Percentiles rank a stretch among this genome's conserved stretches.
phyloP scores from a whole-genome alignment of 2,329 filamentous ascomycete genomes.

The Pseudogymnoascus sp. region DNA sequence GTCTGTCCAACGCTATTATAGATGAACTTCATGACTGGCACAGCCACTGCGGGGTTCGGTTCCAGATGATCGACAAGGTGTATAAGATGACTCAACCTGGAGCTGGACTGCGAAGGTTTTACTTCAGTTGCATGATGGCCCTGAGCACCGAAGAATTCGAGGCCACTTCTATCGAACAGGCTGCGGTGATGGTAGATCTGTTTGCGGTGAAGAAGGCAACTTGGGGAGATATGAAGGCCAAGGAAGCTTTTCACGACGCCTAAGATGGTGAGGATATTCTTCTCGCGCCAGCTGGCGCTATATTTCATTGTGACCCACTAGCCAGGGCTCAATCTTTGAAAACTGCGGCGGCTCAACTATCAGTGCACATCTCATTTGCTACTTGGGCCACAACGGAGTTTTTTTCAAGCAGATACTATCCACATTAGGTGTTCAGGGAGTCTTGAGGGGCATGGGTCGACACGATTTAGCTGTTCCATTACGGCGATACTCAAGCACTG shows the following conservation, averaged over 20 bases:
- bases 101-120: not conserved
- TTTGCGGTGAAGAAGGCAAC: not conserved
- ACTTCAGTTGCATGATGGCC: not conserved
- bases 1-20: not conserved
- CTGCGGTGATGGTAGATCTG: not conserved
- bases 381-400: not conserved
- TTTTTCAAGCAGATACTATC: too few relatives aligned
- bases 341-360: not conserved
- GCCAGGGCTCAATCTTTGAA: not conserved
- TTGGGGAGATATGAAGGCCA: not conserved
- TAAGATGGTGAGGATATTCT: not conserved
- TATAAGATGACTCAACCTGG: not conserved
- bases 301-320: not conserved
- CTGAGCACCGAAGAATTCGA: not conserved
- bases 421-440: too few relatives aligned
- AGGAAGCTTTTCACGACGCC: not conserved
- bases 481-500: too few relatives aligned
- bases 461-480: too few relatives aligned
- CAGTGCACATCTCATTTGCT: not conserved
- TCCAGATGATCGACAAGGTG: not conserved
- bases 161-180: not conserved
- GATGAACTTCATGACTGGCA: not conserved
- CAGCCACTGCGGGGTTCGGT: not conserved
- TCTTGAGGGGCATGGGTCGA: too few relatives aligned
- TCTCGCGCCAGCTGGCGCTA: not conserved